Conservation (phyloP, 768 basidiomycete genomes). For the Mycena filopes region DNA sequence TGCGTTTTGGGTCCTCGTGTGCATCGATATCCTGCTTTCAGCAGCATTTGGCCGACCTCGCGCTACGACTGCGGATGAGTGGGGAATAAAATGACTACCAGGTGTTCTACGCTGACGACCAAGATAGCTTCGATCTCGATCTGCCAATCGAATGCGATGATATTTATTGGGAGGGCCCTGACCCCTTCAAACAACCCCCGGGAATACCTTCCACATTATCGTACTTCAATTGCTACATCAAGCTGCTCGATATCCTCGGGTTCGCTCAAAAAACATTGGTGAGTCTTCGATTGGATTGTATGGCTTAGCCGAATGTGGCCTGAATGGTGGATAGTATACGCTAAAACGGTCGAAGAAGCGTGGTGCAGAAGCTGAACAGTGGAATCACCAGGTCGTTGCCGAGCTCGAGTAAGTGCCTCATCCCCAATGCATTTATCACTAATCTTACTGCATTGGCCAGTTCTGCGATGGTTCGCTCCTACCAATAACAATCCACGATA, state of each 20-base stretch:
- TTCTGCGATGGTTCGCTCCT: slow-evolving; percentile 29
- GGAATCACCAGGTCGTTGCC: slow-evolving; percentile 32
- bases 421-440: not conserved
- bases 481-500: too few relatives aligned
- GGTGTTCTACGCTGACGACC: not conserved
- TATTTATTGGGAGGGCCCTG: slow-evolving; percentile 61
- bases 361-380: slow-evolving; percentile 30
- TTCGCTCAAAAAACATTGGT: slow-evolving; percentile 49
- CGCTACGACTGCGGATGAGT: slow-evolving; percentile 54
- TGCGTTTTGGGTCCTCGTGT: slow-evolving; percentile 28
- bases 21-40: slow-evolving; percentile 31
- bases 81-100: not conserved
- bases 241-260: slow-evolving; percentile 57
- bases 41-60: slow-evolving; percentile 29
- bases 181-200: slow-evolving; percentile 60
- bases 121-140: slow-evolving; percentile 52
- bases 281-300: not conserved
- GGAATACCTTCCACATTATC: slow-evolving; percentile 51
- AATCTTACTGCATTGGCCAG: not conserved
- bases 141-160: slow-evolving; percentile 54
- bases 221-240: slow-evolving; percentile 43
- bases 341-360: slow-evolving; percentile 34
- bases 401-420: slow-evolving; percentile 23
- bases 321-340: slow-evolving; percentile 21
- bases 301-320: not conserved